Evolutionary conservation across 192 early-diverging fungal species (phyloP), one percentile per base, ranked within the genome.

Genomic region (Coemansia sp.): DNA sequence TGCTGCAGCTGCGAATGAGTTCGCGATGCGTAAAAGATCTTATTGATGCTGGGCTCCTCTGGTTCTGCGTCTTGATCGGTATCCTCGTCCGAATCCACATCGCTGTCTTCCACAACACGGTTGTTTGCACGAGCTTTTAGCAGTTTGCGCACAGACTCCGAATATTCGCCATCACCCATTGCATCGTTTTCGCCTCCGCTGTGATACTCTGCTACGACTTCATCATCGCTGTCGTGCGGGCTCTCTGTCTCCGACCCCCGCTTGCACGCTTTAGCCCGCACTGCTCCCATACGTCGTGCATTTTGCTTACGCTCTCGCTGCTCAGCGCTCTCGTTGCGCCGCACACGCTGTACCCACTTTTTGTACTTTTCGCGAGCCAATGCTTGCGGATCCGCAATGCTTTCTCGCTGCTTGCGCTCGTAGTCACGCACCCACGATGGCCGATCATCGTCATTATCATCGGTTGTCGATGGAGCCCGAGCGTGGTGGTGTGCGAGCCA

Each of bases 1-100:
- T 98, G 96, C 22, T 87, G 78, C 14, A 98, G 73, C 75, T 98
- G 96, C 4, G 94, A 96, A 72, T 98, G 96, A 14, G 93, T 92
- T 41, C 89, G 85, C 17, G 89, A 91, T 14, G 87, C 85, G 69
- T 89, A 92, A 47, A 82, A 84, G 3, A 90, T 84, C 79, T 75
- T 72, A 14, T 59, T 63, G 37, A 51, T 22, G 19, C 10, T 70
- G 12, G 54, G 63, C 64, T 84, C 87, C 67, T 85, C 84, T 11
- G 79, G 76, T 22, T 74, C 64, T 12, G 68, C 83, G 3, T 64
- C 64, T 62, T 85, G 65, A 2, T 62, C 35, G 12, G 45, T 24
- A 11, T 69, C 62, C 17, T 66, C 59, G 60, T 60, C 66, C 1
- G 57, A 41, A 12, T 69, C 62, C 9, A 50, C 58, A 23, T 66